Evolutionary conservation across 2,329 filamentous ascomycete species (phyloP), one percentile per base, ranked within the genome.

Genomic region (Cladosporium cucumerinum): DNA sequence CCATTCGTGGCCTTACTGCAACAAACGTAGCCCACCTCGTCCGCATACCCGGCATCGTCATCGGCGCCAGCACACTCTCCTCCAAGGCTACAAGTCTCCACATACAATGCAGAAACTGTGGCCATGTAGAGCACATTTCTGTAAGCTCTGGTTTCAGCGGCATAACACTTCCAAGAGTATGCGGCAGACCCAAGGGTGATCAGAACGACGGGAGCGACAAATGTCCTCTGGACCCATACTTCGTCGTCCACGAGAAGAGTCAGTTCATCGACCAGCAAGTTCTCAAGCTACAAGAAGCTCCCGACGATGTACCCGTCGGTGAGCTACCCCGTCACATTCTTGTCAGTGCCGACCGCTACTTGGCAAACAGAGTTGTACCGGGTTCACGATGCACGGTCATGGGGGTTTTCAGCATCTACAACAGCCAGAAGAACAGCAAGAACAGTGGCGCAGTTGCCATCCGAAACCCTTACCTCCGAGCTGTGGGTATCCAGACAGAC

Each of bases 401-500:
- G 86, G 95, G 95, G 23, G 92, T 99, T 36, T 99, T 97, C 81
- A 97, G 94, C 32, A 98, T 98, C 74, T 99, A 97, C 78, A 92
- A 97, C 77, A 90, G 89, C 71, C 72, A 75, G 51, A 98, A 98
- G 78, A 90, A 89, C 48, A 89, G 87, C 49, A 96, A 93, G 78
- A 90, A 89, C 71, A 86, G 84, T 21, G 89, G 89, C 1, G 95
- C 95, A 1, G 93, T 98, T 3, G 95, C 95, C 10, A 97, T 99
- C 72, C 87, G 95, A 69, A 98, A 96, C 57, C 95, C 95, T 0
- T 99, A 99, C 74, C 84, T 99, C 14, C 87, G 95, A 68, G 93
- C 95, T 0, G 92, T 97, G 2, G 95, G 95, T 5, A 94, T 99
- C 66, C 91, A 93, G 69, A 93, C 90, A 12, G 94, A 97, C 73